Evolutionary conservation across 2,329 filamentous ascomycete species (phyloP).

Genomic region (Talaromyces sp.): DNA sequence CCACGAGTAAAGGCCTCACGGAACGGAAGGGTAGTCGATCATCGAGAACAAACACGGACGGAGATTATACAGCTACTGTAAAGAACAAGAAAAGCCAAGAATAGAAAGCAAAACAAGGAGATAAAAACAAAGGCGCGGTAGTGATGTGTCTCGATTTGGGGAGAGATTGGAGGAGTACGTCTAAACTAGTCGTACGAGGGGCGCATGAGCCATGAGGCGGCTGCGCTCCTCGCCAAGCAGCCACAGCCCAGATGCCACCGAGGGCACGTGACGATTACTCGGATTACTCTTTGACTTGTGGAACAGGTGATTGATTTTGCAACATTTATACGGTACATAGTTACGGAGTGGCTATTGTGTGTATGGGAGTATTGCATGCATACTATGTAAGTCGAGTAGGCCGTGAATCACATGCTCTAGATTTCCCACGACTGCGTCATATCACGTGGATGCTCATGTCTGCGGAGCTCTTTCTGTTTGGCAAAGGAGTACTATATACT

Average conservation of each 20-base stretch:
- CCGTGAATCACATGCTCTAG: background rate
- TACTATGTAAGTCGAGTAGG: too few species aligned
- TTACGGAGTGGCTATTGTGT: background rate
- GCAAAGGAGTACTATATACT: too few species aligned
- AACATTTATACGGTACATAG: background rate
- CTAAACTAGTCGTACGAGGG: background rate
- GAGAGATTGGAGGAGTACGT: background rate
- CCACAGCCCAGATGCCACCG: background rate
- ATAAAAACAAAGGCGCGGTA: background rate
- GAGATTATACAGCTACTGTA: background rate
- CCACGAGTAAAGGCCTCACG: conserved; percentile 31
- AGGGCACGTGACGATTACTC: background rate
- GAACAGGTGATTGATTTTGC: background rate
- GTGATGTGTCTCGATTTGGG: background rate
- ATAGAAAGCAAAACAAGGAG: background rate
- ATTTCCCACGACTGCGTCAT: background rate
- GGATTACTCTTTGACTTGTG: background rate
- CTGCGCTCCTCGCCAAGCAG: conserved; percentile 1
- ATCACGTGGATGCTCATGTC: background rate
- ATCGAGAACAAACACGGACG: conserved; percentile 27
- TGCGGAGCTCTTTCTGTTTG: background rate
- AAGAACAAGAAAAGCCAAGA: conserved; percentile 13
- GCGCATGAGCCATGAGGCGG: background rate
- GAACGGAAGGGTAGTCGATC: conserved; percentile 25
- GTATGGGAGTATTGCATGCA: background rate